These are phyloP conservation scores for Phytophthora constricta DNA, from an alignment of 352 stramenopile genomes.

Conservation along the genomic window DNA sequence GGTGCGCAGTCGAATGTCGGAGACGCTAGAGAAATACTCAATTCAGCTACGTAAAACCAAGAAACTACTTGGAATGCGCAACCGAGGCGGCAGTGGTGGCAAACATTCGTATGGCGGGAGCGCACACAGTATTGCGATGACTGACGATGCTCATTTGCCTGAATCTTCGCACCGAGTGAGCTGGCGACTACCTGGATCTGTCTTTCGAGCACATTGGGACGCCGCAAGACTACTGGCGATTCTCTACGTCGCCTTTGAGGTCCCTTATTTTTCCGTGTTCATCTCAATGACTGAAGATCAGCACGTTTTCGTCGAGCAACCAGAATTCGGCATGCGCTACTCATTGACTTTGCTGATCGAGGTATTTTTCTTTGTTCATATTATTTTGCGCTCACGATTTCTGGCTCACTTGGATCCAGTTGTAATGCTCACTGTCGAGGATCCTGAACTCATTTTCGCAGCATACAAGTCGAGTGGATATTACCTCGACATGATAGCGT, in stretches of 20 bases:
- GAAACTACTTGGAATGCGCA: conserved; percentile 66
- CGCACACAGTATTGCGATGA: conserved; percentile 6
- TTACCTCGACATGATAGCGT: conserved; percentile 56
- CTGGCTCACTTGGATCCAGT: conserved; percentile 69
- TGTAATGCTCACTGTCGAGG: conserved; percentile 60
- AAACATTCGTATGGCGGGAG: conserved; percentile 12
- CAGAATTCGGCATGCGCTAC: conserved; percentile 44
- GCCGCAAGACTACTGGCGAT: conserved; percentile 44
- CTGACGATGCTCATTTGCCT: background rate
- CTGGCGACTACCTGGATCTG: conserved; percentile 59
- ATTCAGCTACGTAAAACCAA: conserved; percentile 79
- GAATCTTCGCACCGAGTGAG: background rate
- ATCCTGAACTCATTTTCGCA: conserved; percentile 63
- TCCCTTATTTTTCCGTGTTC: conserved; percentile 76
- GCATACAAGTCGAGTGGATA: conserved; percentile 67
- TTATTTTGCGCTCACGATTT: conserved; percentile 54
- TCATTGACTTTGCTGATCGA: conserved; percentile 47
- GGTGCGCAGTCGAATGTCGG: conserved; percentile 43
- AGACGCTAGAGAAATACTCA: conserved; percentile 59
- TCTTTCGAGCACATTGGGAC: conserved; percentile 66
- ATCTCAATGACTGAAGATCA: conserved; percentile 59
- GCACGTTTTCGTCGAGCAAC: conserved; percentile 46
- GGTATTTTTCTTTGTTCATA: conserved; percentile 57
- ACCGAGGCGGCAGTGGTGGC: conserved; percentile 20
- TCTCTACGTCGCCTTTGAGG: conserved; percentile 68